These are phyloP conservation scores for Spathaspora sp. DNA, from an alignment of 1,139 yeast genomes.

Conservation along the genomic window DNA sequence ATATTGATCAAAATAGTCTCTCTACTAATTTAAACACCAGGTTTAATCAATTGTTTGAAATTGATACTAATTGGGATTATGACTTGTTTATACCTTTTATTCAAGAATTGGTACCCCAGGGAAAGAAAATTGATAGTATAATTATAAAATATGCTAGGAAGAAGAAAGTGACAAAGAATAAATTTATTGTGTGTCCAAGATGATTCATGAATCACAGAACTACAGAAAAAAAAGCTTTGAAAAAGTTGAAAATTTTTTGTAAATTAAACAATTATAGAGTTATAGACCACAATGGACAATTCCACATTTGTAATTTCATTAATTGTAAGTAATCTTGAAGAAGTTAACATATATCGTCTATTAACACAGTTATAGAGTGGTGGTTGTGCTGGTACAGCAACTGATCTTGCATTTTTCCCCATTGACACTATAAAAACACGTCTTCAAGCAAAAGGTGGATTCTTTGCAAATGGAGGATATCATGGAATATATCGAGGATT, in stretches of 20 bases:
- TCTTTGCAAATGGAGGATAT: conserved; percentile 90
- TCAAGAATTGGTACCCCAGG: conserved; percentile 51
- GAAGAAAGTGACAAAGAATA: conserved; percentile 53
- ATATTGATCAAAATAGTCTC: conserved; percentile 48
- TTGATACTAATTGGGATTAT: conserved; percentile 67
- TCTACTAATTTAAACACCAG: conserved; percentile 54
- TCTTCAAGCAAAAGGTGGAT: conserved; percentile 93
- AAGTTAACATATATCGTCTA: conserved; percentile 13
- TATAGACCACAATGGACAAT: conserved; percentile 3
- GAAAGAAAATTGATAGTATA: conserved; percentile 64
- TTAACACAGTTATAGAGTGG: conserved; percentile 56
- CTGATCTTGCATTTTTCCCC: conserved; percentile 93
- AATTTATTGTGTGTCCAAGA: conserved; percentile 21
- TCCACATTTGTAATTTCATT: conserved; percentile 12
- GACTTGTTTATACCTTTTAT: conserved; percentile 74
- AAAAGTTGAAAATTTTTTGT: neutral
- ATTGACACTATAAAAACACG: conserved; percentile 94
- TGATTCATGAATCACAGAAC: conserved; percentile 7
- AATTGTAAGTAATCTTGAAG: conserved; percentile 8
- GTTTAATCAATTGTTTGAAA: conserved; percentile 58
- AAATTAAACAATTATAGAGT: neutral
- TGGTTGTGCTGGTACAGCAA: conserved; percentile 94
- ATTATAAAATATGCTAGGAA: conserved; percentile 76
- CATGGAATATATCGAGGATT: conserved; percentile 86
- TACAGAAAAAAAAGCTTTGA: neutral